Percentiles rank a stretch among this genome's conserved stretches.
Conservation (phyloP, 202 grass and related monocot species). For the Dendrocalamus latiflorus region DNA sequence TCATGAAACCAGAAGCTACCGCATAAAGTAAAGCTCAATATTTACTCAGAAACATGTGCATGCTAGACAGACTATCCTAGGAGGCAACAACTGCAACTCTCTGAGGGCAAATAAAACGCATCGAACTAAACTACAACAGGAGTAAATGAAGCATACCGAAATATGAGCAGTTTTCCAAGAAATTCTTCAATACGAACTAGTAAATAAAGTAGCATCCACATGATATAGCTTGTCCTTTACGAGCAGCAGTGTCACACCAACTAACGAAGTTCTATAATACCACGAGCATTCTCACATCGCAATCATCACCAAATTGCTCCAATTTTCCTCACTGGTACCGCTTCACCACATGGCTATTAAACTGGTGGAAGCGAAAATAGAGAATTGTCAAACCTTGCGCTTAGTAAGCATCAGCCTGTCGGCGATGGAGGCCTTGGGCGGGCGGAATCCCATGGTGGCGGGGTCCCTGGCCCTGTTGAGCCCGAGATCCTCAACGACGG, state of each 20-base stretch:
- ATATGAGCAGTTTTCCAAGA: neutral
- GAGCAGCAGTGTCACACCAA: neutral
- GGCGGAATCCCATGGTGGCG: conserved; percentile 66
- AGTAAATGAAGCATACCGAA: neutral
- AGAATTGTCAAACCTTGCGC: conserved; percentile 58
- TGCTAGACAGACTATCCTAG: neutral
- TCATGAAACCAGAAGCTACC: neutral
- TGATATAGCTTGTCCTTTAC: neutral
- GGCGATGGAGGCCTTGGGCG: conserved; percentile 77
- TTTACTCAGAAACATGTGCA: neutral
- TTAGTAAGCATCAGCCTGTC: conserved; percentile 88
- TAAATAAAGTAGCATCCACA: neutral
- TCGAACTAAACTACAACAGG: neutral
- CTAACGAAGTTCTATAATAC: neutral
- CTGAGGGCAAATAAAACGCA: neutral
- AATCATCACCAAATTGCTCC: neutral
- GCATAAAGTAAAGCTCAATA: neutral
- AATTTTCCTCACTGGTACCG: neutral
- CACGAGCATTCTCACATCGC: neutral
- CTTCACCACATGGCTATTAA: neutral
- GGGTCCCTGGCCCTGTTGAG: conserved; percentile 72
- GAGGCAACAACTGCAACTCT: neutral
- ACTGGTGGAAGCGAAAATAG: neutral
- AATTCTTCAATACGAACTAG: neutral
- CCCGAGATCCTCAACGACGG: conserved; percentile 86